Conservation (phyloP, 495 filamentous ascomycete species). For the Penicillium steckii region DNA sequence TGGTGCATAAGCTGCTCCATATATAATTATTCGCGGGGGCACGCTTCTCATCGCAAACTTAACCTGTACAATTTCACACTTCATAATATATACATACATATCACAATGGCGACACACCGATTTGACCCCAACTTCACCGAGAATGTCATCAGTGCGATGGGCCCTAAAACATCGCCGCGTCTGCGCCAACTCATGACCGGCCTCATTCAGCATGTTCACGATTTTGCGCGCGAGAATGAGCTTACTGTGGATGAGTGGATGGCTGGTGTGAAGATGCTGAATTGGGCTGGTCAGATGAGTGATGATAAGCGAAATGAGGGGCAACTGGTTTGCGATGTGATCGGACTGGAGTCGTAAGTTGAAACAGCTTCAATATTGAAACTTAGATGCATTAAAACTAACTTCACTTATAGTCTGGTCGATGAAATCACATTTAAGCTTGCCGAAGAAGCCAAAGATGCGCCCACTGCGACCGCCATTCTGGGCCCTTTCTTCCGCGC, state of each 20-base stretch:
- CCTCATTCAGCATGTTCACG: slow-evolving; percentile 45
- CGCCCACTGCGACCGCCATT: slow-evolving; percentile 67
- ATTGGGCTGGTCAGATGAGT: slow-evolving; percentile 71
- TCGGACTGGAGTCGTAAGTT: slow-evolving; percentile 65
- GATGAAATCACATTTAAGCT: slow-evolving; percentile 76
- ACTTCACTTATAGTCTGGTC: slow-evolving; percentile 45
- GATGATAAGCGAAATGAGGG: slow-evolving; percentile 70
- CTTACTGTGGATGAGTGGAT: slow-evolving; percentile 50
- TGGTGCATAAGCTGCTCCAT: slow-evolving; percentile 1
- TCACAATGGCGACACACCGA: slow-evolving; percentile 36
- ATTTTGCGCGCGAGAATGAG: slow-evolving; percentile 50
- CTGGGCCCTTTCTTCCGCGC: slow-evolving; percentile 77
- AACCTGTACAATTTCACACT: not conserved
- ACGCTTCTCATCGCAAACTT: not conserved
- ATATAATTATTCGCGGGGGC: not conserved
- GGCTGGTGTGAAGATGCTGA: slow-evolving; percentile 56
- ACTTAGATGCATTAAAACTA: not conserved
- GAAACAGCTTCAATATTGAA: slow-evolving; percentile 5
- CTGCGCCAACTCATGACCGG: slow-evolving; percentile 41
- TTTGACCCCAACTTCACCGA: slow-evolving; percentile 65
- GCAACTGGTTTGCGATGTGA: slow-evolving; percentile 67
- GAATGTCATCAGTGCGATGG: slow-evolving; percentile 68
- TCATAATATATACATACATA: not conserved
- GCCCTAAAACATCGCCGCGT: slow-evolving; percentile 61
- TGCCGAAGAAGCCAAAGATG: slow-evolving; percentile 45